Evolutionary conservation across 257 asterid genomes (phyloP).

Genomic region (Misopates orontium): DNA sequence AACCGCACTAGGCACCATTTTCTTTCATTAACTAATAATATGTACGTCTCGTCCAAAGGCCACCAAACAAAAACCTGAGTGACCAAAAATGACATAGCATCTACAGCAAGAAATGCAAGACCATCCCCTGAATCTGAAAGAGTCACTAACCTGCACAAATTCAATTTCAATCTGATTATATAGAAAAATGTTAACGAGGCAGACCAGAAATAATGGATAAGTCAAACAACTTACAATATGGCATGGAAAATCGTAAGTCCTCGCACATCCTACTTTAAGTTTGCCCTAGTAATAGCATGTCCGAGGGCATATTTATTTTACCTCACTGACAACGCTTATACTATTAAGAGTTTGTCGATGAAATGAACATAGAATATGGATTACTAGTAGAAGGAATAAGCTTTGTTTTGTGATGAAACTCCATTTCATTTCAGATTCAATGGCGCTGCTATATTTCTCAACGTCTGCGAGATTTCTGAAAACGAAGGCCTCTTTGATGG

Average conservation of each 20-base stretch:
- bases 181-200: neutral
- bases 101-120: conserved; percentile 25
- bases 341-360: conserved; percentile 33
- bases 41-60: conserved; percentile 24
- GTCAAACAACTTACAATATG: conserved; percentile 34
- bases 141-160: conserved; percentile 35
- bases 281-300: conserved; percentile 23
- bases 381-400: conserved; percentile 23
- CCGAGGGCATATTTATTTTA: conserved; percentile 34
- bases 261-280: conserved; percentile 26
- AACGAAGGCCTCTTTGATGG: conserved; percentile 82
- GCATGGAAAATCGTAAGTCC: conserved; percentile 27
- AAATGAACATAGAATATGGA: conserved; percentile 30
- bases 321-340: conserved; percentile 30
- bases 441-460: conserved; percentile 94
- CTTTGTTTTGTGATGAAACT: conserved; percentile 28
- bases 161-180: conserved; percentile 9
- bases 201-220: neutral
- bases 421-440: conserved; percentile 76
- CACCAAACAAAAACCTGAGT: conserved; percentile 10
- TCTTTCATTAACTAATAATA: conserved; percentile 24
- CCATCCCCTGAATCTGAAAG: conserved; percentile 19
- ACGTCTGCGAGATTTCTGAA: conserved; percentile 83
- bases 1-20: conserved; percentile 17
- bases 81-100: conserved; percentile 21